Evolutionary conservation across 768 basidiomycete genomes (phyloP), one percentile per base, ranked within the genome.

Genomic region (Russula sp.): DNA sequence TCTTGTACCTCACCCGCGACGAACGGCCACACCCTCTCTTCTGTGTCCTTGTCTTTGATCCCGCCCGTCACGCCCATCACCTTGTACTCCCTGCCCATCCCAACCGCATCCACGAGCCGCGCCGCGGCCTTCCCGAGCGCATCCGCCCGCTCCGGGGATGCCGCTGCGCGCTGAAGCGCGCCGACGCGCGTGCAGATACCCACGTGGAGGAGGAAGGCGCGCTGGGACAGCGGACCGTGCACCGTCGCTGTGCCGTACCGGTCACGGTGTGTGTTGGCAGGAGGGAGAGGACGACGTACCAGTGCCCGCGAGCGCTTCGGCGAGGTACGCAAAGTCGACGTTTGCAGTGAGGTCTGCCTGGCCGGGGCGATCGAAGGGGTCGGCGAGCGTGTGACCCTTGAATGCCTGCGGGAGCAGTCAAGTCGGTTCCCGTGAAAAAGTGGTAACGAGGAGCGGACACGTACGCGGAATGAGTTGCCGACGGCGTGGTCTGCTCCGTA

Each of bases 301-400:
- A 3, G 84, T 75, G 58, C 82, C 84, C 1, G 73, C 71, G 65
- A 94, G 77, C 0, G 91, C 86, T 75, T 97, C 93, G 70, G 82
- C 80, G 51, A 98, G 78, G 72, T 90, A 91, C 0, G 86, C 83
- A 74, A 98, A 98, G 75, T 99, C 95, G 53, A 99, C 96, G 70
- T 98, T 97, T n/a, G 89, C 87, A 0, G 97, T 99, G 52, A 98
- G 75, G 73, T 99, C 97, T 47, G 90, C 88, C 47, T 89, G 81
- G 18, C 97, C 97, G 0, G 95, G 94, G 10, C 80, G 77, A 57
- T 88, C 79, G 70, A 98, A 96, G 4, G 91, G 79, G 71, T 95
- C 88, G 1, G 91, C 88, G 14, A 93, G 84, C 62, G 86, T 80
- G 71, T 98, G 97, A 22, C 84, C 78, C 73, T 87, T 88, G 80